Base-by-base conservation (phyloP, 192 early-diverging fungal genomes). In the Gamsiella multidivaricata region DNA sequence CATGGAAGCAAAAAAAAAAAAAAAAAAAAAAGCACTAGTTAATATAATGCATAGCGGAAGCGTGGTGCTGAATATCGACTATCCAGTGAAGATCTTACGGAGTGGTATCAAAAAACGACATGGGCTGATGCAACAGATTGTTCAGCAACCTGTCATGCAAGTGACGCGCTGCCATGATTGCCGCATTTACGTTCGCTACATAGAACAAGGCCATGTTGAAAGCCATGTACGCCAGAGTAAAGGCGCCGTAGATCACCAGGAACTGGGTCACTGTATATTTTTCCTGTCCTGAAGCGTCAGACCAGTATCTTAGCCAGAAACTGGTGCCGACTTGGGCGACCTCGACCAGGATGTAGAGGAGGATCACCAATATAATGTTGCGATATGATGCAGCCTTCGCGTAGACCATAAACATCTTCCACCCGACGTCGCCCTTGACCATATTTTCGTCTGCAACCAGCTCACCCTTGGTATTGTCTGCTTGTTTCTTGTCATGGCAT, bases 371-470 rank as follows among this genome's bases (percentile, higher is more conserved):
- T n/a, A 54, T 49, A 3, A 92, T 87, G 46, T 81, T 85, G 46
- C 46, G 32, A 34, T 53, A 60, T 11, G 56, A 66, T 0, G 71
- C 71, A 0, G 93, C 87, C 52, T 90, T 81, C 31, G 89, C 87
- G 60, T 96, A 98, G 0, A 90, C 84, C 34, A 66, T 67, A 73
- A 96, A 98, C 2, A 94, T 93, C 15, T 68, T 55, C 86, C 87
- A 91, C 36, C 89, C 86, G 15, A 98, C 94, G 20, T 82, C 82
- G 12, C 96, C 96, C 51, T 88, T 83, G 11, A 90, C 91, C 64
- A 87, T 92, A 58, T 92, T 87, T 80, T 98, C 96, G 7, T 88
- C 87, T 3, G 85, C 80, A 49, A 94, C 95, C 26, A 96, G 65
- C 29, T 52, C 67, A 33, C 74, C 79, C 11, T 49, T 57, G 33